These are phyloP conservation scores for Monilinia polystroma DNA, from an alignment of 2,329 filamentous ascomycete species.

Conservation along the genomic window DNA sequence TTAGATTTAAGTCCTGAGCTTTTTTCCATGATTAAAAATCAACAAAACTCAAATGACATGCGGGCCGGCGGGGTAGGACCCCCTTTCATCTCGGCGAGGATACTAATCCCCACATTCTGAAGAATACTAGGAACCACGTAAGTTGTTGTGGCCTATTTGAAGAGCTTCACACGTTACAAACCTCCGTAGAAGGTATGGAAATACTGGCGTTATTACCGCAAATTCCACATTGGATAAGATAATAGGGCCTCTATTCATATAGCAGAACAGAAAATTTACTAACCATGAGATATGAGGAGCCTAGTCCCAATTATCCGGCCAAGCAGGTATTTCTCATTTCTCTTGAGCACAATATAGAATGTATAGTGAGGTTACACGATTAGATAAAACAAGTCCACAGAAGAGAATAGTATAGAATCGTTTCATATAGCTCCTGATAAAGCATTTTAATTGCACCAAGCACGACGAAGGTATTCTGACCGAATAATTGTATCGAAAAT, in stretches of 20 bases:
- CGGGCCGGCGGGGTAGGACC: not conserved
- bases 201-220: not conserved
- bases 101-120: not conserved
- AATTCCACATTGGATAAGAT: not conserved
- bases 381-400: not conserved
- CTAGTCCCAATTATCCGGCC: not conserved
- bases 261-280: not conserved
- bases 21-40: slow-evolving; percentile 1
- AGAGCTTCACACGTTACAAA: not conserved
- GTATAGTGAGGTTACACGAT: not conserved
- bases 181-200: not conserved
- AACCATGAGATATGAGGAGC: not conserved
- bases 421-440: not conserved
- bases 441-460: not conserved
- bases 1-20: slow-evolving; percentile 1
- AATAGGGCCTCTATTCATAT: not conserved
- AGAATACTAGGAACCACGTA: not conserved
- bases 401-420: not conserved
- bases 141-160: not conserved
- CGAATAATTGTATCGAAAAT: not conserved
- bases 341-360: not conserved
- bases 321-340: not conserved
- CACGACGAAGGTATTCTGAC: not conserved
- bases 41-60: not conserved
- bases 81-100: not conserved